Base-by-base conservation (phyloP, 306 rosid species). In the Myrica gale region DNA sequence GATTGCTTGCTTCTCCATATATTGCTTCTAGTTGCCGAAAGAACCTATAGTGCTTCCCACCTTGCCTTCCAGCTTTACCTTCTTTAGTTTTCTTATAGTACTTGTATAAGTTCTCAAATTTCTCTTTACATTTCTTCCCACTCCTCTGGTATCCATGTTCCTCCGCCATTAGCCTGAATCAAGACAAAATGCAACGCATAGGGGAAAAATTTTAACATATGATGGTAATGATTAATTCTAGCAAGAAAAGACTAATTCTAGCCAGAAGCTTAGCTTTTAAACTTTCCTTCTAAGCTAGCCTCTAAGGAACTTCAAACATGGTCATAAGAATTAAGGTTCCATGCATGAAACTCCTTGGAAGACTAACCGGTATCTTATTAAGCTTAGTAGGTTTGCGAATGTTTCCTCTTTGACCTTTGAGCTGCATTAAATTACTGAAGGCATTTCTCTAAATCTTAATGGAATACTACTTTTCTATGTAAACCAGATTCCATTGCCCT, bases 31-130 rank as follows among this genome's bases (percentile, higher is more conserved):
- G 89, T 78, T 91, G 97, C 37, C 95, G 85, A 55, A 91, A 91
- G 89, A 91, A 91, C 81, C 97, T 86, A 48, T 91, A 91, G 80
- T 89, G 91, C 63, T 89, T 91, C 19, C 97, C 95, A 68, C 89
- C 97, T 76, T 89, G 95, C 66, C 95, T 86, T 26, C 95, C 88
- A n/a, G 87, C 73, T 81, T 91, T 91, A 5, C 97, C 95, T 77
- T 89, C 92, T 80, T 86, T 91, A 23, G 97, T 91, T 78, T 89
- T 91, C 95, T 91, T 91, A 89, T 91, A 91, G 84, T 91, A 91
- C 79, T 91, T 91, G 87, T 91, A 91, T 85, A 91, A 74, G 82
- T 91, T 91, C 84, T 89, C 97, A 83, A 91, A 91, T 79, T 91
- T 91, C 74, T 91, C 97, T 76, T 88, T 91, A 90, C 97, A 91